Conservation (phyloP, 768 basidiomycete species). For the Trametes meyenii region DNA sequence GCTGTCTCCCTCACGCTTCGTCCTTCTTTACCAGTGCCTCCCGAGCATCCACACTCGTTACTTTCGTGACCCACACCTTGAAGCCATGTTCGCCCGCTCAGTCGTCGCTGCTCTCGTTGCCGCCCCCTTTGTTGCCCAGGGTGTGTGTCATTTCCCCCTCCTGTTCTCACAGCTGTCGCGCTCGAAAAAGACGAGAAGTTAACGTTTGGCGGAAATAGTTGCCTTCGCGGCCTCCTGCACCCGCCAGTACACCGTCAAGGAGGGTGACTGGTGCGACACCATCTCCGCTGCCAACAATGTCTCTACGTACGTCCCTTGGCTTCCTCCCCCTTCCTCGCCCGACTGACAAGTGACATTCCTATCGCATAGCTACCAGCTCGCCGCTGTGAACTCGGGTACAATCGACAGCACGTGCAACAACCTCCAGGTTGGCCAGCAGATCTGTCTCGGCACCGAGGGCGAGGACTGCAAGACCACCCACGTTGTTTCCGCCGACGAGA, state of each 20-base stretch:
- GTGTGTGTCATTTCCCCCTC: constrained; percentile 34
- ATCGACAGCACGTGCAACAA: constrained; percentile 63
- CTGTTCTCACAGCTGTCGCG: not conserved
- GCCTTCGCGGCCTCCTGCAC: constrained; percentile 44
- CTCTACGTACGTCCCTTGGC: constrained; percentile 53
- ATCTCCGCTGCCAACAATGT: constrained; percentile 65
- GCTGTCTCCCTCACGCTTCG: constrained; percentile 13
- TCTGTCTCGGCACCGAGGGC: constrained; percentile 65
- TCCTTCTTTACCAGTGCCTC: constrained; percentile 16
- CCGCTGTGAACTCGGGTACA: constrained; percentile 52
- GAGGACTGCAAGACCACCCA: constrained; percentile 68
- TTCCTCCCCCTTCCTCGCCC: not conserved
- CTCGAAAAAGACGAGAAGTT: not conserved
- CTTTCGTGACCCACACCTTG: constrained; percentile 28
- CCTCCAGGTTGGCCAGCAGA: constrained; percentile 46
- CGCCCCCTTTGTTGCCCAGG: constrained; percentile 48
- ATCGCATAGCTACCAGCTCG: constrained; percentile 67
- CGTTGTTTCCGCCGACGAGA: constrained; percentile 57
- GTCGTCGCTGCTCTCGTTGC: constrained; percentile 47
- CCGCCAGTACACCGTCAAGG: constrained; percentile 60
- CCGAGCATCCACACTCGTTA: constrained; percentile 30
- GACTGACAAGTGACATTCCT: not conserved
- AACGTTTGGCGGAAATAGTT: constrained; percentile 5
- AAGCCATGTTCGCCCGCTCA: constrained; percentile 41
- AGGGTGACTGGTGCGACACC: constrained; percentile 65